phyloP scores from a whole-genome alignment of 371 early-diverging fungal genomes.

The Rhizopus arrhizus region DNA sequence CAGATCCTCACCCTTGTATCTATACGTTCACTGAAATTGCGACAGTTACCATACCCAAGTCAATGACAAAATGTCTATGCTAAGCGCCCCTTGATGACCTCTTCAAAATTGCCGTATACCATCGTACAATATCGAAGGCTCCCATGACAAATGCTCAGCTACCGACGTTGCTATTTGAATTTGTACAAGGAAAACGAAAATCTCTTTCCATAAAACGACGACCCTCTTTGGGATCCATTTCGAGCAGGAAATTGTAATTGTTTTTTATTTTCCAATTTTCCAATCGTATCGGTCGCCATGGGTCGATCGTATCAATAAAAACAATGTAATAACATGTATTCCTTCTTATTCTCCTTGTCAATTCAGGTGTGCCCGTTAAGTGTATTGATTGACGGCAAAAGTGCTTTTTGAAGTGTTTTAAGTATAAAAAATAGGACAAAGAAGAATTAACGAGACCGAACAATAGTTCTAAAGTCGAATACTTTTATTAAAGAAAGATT shows the following conservation, averaged over 20 bases:
- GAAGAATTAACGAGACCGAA: no score
- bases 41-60: slow-evolving; percentile 8
- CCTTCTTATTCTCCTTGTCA: no score
- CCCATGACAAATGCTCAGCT: not conserved
- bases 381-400: no score
- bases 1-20: not conserved
- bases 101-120: slow-evolving; percentile 8
- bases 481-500: no score
- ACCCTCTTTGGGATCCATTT: slow-evolving; percentile 1
- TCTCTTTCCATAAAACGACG: slow-evolving; percentile 1
- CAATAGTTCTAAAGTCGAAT: no score
- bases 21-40: slow-evolving; percentile 11
- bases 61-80: slow-evolving; percentile 7
- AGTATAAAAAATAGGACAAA: no score
- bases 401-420: no score
- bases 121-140: slow-evolving; percentile 4
- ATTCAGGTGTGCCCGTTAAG: no score
- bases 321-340: no score
- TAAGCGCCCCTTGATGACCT: slow-evolving; percentile 6
- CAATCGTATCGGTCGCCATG: no score
- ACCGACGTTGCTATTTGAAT: slow-evolving; percentile 6
- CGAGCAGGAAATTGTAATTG: not conserved
- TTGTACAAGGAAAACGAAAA: slow-evolving; percentile 10
- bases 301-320: no score
- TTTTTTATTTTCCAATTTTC: no score